Conservation (phyloP, 139 green algal species). For the Closterium sp. region DNA sequence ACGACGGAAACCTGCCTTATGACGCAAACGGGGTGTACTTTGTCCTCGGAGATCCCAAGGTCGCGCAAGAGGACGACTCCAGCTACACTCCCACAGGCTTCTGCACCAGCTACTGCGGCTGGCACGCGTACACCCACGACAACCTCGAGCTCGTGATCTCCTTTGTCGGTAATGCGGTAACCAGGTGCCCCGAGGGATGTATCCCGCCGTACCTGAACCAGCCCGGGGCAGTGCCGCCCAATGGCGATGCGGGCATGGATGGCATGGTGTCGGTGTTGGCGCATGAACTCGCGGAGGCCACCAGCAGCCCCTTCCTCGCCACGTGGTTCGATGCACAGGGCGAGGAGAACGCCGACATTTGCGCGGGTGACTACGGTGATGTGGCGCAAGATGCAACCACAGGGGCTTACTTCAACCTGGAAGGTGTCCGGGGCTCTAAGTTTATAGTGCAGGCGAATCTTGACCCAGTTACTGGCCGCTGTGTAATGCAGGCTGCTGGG, state of each 20-base stretch:
- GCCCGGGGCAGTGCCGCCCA: not conserved
- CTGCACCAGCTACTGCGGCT: not conserved
- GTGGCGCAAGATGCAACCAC: not conserved
- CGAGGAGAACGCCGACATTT: slow-evolving; percentile 9
- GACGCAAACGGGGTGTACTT: not conserved
- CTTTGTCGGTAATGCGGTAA: not conserved
- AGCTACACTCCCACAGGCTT: no score
- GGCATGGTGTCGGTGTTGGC: not conserved
- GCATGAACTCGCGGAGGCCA: slow-evolving; percentile 1
- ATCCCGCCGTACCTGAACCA: not conserved
- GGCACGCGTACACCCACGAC: not conserved
- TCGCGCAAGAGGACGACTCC: not conserved
- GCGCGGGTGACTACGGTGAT: not conserved
- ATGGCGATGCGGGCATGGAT: not conserved
- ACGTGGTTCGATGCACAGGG: not conserved
- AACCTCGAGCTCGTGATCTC: not conserved
- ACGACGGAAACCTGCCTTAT: not conserved
- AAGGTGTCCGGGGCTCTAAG: not conserved
- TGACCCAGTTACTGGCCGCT: not conserved
- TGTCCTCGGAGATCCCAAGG: not conserved
- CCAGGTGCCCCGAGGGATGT: not conserved
- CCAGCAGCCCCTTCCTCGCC: not conserved
- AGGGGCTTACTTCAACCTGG: not conserved
- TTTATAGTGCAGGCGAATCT: not conserved
- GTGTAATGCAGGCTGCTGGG: not conserved